Evolutionary conservation across 2,329 filamentous ascomycete genomes (phyloP).

Genomic region (Colletotrichum orchidophilum): DNA sequence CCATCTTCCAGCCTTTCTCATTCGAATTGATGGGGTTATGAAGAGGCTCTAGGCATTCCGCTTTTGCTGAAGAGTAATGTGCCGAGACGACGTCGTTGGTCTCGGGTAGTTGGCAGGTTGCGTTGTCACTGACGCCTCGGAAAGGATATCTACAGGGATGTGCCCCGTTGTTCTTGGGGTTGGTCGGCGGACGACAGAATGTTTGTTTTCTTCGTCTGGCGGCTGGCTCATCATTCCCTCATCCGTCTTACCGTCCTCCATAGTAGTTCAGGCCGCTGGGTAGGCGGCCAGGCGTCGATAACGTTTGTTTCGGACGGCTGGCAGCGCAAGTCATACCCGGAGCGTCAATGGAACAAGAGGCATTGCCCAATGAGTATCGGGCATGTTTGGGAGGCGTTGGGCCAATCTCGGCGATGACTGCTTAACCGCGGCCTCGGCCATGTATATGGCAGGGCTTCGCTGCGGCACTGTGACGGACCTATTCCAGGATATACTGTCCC

Average conservation of each 20-base stretch:
- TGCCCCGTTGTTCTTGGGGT: slow-evolving; percentile 2
- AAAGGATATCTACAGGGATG: background rate
- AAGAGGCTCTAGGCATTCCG: background rate
- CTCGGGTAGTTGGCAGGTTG: background rate
- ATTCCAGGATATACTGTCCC: background rate
- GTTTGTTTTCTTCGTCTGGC: slow-evolving; percentile 1
- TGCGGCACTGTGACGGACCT: slow-evolving; percentile 23
- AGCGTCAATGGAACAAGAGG: background rate
- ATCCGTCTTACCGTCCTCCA: background rate
- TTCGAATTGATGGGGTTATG: background rate
- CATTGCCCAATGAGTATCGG: slow-evolving; percentile 8
- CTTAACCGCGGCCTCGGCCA: slow-evolving; percentile 9
- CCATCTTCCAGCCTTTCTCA: background rate
- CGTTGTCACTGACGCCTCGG: background rate
- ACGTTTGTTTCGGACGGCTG: slow-evolving; percentile 7
- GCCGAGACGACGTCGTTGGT: background rate
- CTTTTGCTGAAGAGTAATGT: too few species aligned
- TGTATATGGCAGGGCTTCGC: slow-evolving; percentile 3
- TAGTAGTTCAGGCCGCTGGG: background rate
- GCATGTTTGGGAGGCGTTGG: background rate
- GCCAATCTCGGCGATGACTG: background rate
- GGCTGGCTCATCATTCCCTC: background rate
- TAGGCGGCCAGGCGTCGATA: background rate
- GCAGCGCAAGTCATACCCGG: background rate
- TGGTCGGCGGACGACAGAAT: slow-evolving; percentile 10